Base-by-base conservation (phyloP, 2,329 filamentous ascomycete species). In the Penicillium sp. region DNA sequence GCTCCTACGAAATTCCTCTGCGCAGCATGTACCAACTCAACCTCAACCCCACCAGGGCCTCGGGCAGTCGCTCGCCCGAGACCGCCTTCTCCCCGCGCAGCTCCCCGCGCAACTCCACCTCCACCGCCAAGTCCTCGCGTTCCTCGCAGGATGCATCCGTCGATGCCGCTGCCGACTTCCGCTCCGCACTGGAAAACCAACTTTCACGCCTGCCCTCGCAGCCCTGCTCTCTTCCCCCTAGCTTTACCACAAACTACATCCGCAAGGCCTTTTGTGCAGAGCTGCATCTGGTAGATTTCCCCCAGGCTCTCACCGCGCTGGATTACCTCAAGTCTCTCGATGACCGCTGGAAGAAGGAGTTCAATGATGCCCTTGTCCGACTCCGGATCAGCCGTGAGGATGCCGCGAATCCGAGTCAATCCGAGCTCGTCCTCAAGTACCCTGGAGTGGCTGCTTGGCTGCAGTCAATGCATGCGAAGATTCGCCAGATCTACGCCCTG, bases 1-100 rank as follows among this genome's bases (percentile, higher is more conserved):
- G 75, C 59, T 79, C 75, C 58, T 85, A 86, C 62, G 83, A 86
- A 60, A 81, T 86, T 28, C 83, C 83, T 18, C 74, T 86, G 25
- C 79, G 82, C 49, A 84, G 81, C 54, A 85, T 86, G 80, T 86
- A 85, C 71, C 78, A 78, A 24, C 74, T 86, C 65, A 86, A 86
- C 63, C 82, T 78, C 53, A 77, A 78, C 15, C 76, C 81, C 15
- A 76, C 68, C 42, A 65, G 69, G 41, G 68, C 70, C 49, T 58
- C 56, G 23, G 60, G 47, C 43, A 61, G 52, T 27, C 56, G 51
- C 47, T 58, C 44, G 25, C 56, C 69, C 50, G 62, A 72, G 29
- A 69, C 72, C 25, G 62, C 66, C 29, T 63, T 67, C 63, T 57
- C 72, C 59, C 63, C 69, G 53, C 63, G 72, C 49, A 55, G 60